A percentile compares a stretch with the other conserved stretches of the same genome.
phyloP scores from a whole-genome alignment of 805 yeast species.

The Candida morakotiae region DNA sequence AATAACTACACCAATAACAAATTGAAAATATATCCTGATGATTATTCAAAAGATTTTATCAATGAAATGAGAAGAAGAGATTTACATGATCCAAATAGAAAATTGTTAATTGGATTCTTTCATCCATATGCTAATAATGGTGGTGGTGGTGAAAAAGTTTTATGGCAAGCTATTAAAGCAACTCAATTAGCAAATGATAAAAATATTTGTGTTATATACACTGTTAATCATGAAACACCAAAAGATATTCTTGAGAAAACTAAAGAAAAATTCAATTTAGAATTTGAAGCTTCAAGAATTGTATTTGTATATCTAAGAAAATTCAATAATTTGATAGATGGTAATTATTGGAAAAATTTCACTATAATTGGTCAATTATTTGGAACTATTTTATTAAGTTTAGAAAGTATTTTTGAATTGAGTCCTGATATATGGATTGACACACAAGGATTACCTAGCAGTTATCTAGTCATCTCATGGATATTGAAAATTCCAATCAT shows the following conservation, averaged over 20 bases:
- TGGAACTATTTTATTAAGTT: slow-evolving; percentile 66
- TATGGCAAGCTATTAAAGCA: slow-evolving; percentile 87
- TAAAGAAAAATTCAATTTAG: slow-evolving; percentile 50
- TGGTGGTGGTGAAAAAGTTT: slow-evolving; percentile 96
- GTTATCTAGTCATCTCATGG: slow-evolving; percentile 61
- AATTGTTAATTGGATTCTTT: slow-evolving; percentile 72
- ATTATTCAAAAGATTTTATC: slow-evolving; percentile 21
- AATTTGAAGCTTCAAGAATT: slow-evolving; percentile 47
- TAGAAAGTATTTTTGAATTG: slow-evolving; percentile 65
- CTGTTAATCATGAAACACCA: slow-evolving; percentile 57
- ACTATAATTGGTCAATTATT: slow-evolving; percentile 86
- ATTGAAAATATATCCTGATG: slow-evolving; percentile 28
- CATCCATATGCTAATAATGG: slow-evolving; percentile 96
- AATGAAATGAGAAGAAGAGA: slow-evolving; percentile 26
- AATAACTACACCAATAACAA: slow-evolving; percentile 36
- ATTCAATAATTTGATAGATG: slow-evolving; percentile 59
- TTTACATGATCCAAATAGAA: slow-evolving; percentile 35
- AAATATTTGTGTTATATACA: slow-evolving; percentile 66
- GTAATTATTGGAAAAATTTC: slow-evolving; percentile 67
- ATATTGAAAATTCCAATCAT: slow-evolving; percentile 68
- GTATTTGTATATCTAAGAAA: slow-evolving; percentile 57
- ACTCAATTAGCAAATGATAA: slow-evolving; percentile 49
- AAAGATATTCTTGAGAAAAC: slow-evolving; percentile 50
- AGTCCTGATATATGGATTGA: slow-evolving; percentile 91
- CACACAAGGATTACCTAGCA: slow-evolving; percentile 90